Evolutionary conservation across 495 filamentous ascomycete species (phyloP).

Genomic region (Annulohypoxylon bovei): DNA sequence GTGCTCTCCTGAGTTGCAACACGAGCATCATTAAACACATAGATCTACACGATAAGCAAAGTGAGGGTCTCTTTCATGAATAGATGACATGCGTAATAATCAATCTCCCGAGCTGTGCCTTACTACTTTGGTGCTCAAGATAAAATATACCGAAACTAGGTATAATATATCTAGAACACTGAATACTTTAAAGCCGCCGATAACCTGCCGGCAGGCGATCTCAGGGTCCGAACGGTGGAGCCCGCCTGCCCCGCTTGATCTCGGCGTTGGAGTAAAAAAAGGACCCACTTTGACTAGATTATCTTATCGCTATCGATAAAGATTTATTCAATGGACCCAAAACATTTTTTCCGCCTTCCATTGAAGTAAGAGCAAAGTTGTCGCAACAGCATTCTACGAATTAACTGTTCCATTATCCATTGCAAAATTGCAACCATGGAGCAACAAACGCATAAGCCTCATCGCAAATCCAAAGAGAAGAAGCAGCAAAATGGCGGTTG

Average conservation of each 20-base stretch:
- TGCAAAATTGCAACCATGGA: constrained; percentile 66
- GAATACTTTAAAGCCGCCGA: constrained; percentile 25
- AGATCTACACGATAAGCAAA: neutral
- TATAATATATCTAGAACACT: neutral
- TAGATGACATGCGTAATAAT: neutral
- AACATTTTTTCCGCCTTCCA: constrained; percentile 19
- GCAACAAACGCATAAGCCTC: constrained; percentile 83
- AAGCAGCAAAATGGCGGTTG: constrained; percentile 71
- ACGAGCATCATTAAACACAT: neutral
- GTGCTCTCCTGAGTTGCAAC: neutral
- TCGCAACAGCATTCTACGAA: constrained; percentile 5
- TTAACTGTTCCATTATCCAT: constrained; percentile 13
- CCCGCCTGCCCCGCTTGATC: neutral
- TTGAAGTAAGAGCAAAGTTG: neutral
- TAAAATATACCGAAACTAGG: neutral
- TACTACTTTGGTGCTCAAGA: neutral
- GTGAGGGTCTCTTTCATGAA: neutral
- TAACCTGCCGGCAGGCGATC: constrained; percentile 27
- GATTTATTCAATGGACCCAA: neutral
- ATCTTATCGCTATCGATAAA: constrained; percentile 43
- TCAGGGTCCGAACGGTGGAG: constrained; percentile 10
- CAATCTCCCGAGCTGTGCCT: neutral
- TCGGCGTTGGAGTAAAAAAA: neutral
- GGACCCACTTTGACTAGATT: neutral
- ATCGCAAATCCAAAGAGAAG: constrained; percentile 90